Base-by-base conservation (phyloP, 2,329 filamentous ascomycete species). In the Pseudocercospora pini-densiflorae region DNA sequence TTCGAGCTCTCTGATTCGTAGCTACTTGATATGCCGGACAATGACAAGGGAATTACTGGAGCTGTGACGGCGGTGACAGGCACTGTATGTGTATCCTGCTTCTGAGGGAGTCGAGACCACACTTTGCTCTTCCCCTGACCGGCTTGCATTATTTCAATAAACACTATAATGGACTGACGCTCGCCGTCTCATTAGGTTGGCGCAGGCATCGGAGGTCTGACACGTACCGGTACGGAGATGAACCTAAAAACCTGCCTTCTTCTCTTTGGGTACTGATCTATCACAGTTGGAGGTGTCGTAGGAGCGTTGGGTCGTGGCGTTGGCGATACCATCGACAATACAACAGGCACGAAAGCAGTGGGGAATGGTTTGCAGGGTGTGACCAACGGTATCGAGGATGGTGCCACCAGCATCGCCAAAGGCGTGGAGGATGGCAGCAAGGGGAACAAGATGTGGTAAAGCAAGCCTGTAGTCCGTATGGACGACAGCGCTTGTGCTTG, bases 151-250 rank as follows among this genome's bases (percentile, higher is more conserved):
- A 19, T n/a, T 49, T 24, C 23, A 24, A 21, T 10, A 49, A 49
- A 49, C 7, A 49, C 45, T 49, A 33, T 12, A 14, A 49, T 16
- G 14, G 23, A 49, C 45, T 49, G 19, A 49, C 45, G 45, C 45
- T 49, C 16, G 36, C 36, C 3, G 33, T 36, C 6, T 36, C 33
- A 36, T 29, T 58, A 73, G 73, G 33, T 74, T 24, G 85, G 85
- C 59, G 87, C 87, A 72, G 83, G 83, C 1, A 81, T 83, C 53
- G 84, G 84, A 21, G 85, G 85, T 33, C 75, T 86, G 19, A 81
- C 83, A 7, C 83, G 83, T 63, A 87, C 84, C 45, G 61, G 36
- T 49, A 58, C 36, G 33, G 24, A 54, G 21, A 43, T 57, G 24
- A 47, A 40, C 29, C 36, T 12, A 36, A 36, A 36, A 29, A 31